phyloP scores from a whole-genome alignment of 768 basidiomycete species.

The Lactifluus hygrophoroides region DNA sequence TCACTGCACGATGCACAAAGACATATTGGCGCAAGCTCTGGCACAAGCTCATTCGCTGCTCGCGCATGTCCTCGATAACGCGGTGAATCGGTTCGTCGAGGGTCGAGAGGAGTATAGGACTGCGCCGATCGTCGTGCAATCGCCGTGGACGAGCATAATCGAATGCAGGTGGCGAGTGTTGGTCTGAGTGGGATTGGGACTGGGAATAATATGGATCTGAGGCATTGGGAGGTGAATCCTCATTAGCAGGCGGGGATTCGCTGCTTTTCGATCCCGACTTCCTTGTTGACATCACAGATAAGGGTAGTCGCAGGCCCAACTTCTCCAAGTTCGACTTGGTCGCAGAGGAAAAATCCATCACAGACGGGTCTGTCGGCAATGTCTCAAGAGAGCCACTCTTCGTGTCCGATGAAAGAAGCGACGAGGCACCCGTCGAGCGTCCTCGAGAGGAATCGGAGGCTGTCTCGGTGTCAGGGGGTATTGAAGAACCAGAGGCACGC shows the following conservation, averaged over 20 bases:
- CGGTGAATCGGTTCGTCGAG: conserved; percentile 72
- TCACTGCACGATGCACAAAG: conserved; percentile 80
- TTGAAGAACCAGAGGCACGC: neutral
- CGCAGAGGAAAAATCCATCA: conserved; percentile 12
- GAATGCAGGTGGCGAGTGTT: conserved; percentile 25
- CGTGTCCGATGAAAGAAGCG: conserved; percentile 9
- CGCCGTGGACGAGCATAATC: conserved; percentile 58
- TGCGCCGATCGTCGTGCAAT: conserved; percentile 39
- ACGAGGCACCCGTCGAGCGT: conserved; percentile 14
- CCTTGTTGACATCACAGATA: neutral
- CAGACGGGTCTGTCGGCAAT: conserved; percentile 17
- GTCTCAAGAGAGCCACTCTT: conserved; percentile 16
- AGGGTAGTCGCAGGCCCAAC: neutral
- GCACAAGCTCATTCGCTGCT: conserved; percentile 94
- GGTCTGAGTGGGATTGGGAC: conserved; percentile 12
- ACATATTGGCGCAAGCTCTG: conserved; percentile 93
- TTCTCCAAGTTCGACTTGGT: conserved; percentile 6
- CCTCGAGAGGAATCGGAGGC: conserved; percentile 14
- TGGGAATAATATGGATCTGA: conserved; percentile 11
- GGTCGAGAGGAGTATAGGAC: conserved; percentile 52
- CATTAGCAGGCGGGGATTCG: conserved; percentile 7
- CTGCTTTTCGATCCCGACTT: conserved; percentile 4
- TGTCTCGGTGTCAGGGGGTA: conserved; percentile 1
- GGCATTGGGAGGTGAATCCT: conserved; percentile 8
- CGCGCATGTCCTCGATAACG: conserved; percentile 87